Conservation (phyloP, 108 stramenopile species). For the Nitzschia putrida region DNA sequence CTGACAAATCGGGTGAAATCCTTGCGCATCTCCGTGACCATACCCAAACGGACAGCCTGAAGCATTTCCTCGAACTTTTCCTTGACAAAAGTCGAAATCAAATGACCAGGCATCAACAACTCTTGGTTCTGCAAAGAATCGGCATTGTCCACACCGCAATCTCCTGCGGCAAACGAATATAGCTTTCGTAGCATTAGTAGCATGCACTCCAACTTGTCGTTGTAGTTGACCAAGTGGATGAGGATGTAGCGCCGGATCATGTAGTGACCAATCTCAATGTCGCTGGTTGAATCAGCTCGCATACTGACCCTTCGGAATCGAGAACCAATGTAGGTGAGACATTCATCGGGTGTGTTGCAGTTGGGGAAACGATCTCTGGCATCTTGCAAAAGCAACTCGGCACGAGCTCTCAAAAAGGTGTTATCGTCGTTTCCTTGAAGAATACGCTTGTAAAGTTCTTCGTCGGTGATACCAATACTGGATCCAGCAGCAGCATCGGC, state of each 20-base stretch:
- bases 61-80: conserved; percentile 94
- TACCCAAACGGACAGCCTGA: conserved; percentile 61
- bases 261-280: conserved; percentile 88
- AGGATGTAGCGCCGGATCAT: conserved; percentile 85
- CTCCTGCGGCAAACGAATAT: conserved; percentile 91
- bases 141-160: conserved; percentile 94
- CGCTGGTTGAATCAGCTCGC: conserved; percentile 65
- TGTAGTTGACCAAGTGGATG: conserved; percentile 81
- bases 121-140: conserved; percentile 97
- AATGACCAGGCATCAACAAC: conserved; percentile 90
- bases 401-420: conserved; percentile 90
- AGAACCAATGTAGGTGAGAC: conserved; percentile 89
- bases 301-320: conserved; percentile 84
- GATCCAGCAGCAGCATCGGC: conserved; percentile 30
- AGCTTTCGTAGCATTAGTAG: conserved; percentile 90
- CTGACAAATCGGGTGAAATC: conserved; percentile 49
- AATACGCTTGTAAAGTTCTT: conserved; percentile 87
- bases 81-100: conserved; percentile 88
- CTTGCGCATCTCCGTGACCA: conserved; percentile 70
- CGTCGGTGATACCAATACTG: conserved; percentile 80
- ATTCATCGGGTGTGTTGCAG: conserved; percentile 87
- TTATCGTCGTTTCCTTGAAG: conserved; percentile 85
- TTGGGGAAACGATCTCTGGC: conserved; percentile 71
- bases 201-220: conserved; percentile 91
- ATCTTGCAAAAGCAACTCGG: conserved; percentile 91